Base-by-base conservation (phyloP, 2,329 filamentous ascomycete species). In the Tympanopsis confertula region DNA sequence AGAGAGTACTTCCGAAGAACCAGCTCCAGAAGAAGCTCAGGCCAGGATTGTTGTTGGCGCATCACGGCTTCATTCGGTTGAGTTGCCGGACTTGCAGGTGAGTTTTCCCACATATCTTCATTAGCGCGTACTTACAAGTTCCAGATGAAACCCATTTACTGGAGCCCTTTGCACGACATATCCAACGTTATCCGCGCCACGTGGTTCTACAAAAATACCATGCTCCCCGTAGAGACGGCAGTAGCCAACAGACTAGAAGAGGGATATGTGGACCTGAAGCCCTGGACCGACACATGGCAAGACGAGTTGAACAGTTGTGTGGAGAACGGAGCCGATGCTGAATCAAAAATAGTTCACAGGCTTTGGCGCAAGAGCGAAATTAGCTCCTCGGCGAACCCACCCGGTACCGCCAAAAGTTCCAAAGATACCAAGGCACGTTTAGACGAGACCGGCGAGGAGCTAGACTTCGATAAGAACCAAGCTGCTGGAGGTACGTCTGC, bases 151-250 rank as follows among this genome's bases (percentile, higher is more conserved):
- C 78, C 78, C 0, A 81, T 82, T 40, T 82, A 82, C 50, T 82
- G 78, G 78, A 71, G 66, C 19, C 78, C 78, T 13, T 63, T 82
- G 13, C 74, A 78, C 45, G 78, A 82, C 45, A 66, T 78, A 19
- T 76, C 75, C 4, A 62, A 65, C 35, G 77, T 82, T 1, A 57
- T 76, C 18, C 61, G 78, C 45, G 76, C 71, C 1, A 82, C 78
- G 0, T 82, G 78, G 78, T 82, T 82, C 50, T 82, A 82, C 58
- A 74, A 74, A 44, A 77, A 81, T 45, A 77, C 72, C 2, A 81
- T 82, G 76, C 58, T 78, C 44, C 78, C 78, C 0, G 73, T 82
- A 13, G 77, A 81, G 46, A 66, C 72, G 2, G 66, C 76, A 18
- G 68, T 81, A 15, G 77, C 78, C 12, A 82, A 82, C 46, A 72